Percentiles rank a stretch among this genome's conserved stretches.
These are phyloP conservation scores for Suhomyces xylopsoci DNA, from an alignment of 805 yeast species.

Conservation along the genomic window DNA sequence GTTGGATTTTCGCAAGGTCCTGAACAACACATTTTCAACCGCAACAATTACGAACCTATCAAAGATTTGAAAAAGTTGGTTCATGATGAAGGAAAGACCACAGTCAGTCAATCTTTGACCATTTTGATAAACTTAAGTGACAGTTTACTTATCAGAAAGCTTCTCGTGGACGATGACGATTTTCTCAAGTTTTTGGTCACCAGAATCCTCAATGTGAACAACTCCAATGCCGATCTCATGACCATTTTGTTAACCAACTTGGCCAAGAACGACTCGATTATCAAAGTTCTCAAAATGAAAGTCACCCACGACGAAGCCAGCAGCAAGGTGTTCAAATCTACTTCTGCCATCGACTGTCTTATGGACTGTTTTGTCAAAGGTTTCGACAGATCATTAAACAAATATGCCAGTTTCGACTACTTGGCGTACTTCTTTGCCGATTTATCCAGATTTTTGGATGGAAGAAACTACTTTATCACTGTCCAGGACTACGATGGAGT, in stretches of 20 bases:
- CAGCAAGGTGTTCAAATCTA: conserved; percentile 50
- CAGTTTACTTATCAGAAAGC: conserved; percentile 57
- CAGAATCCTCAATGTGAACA: conserved; percentile 51
- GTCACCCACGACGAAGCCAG: conserved; percentile 36
- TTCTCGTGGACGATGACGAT: conserved; percentile 61
- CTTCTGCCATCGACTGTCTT: conserved; percentile 66
- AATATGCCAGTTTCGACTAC: conserved; percentile 74
- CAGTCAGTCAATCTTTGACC: conserved; percentile 67
- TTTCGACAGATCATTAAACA: conserved; percentile 65
- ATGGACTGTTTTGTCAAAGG: conserved; percentile 91
- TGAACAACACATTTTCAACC: conserved; percentile 61
- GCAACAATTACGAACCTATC: conserved; percentile 68
- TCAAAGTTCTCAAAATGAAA: conserved; percentile 44
- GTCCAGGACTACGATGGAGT: conserved; percentile 71
- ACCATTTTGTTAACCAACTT: conserved; percentile 82
- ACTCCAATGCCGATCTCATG: conserved; percentile 73
- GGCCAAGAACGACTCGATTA: conserved; percentile 71
- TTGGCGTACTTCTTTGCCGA: conserved; percentile 88
- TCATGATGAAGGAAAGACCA: conserved; percentile 49
- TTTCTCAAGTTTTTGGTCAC: conserved; percentile 50
- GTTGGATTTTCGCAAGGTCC: conserved; percentile 79
- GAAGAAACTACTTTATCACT: conserved; percentile 75
- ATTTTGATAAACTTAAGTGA: conserved; percentile 82
- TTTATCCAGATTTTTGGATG: conserved; percentile 67
- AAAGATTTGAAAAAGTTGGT: conserved; percentile 65